These are phyloP conservation scores for Lumnitzera racemosa DNA, from an alignment of 345 rosid species.

Conservation along the genomic window DNA sequence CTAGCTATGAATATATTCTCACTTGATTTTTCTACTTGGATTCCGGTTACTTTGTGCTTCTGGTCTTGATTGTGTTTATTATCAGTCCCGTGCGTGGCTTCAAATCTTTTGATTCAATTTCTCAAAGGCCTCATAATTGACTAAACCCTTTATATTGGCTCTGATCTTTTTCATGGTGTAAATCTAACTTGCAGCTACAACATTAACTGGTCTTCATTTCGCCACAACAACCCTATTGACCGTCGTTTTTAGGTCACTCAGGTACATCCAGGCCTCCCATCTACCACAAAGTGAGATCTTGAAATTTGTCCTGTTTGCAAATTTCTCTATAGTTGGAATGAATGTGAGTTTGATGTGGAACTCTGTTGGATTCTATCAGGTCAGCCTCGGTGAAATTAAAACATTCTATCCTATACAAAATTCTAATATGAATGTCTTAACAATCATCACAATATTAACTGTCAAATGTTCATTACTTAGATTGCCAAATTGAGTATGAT, in stretches of 20 bases:
- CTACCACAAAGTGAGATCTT: constrained; percentile 71
- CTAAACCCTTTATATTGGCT: neutral
- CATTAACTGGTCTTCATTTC: constrained; percentile 96
- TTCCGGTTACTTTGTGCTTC: too few relatives aligned
- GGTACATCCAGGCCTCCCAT: constrained; percentile 77
- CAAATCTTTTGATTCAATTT: too few relatives aligned
- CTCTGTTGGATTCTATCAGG: constrained; percentile 99
- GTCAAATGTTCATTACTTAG: constrained; percentile 31
- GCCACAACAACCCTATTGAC: constrained; percentile 87
- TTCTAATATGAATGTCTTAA: constrained; percentile 3
- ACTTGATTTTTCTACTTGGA: too few relatives aligned
- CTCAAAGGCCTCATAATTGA: neutral
- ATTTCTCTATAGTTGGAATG: constrained; percentile 99
- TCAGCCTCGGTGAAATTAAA: constrained; percentile 12
- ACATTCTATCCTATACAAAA: neutral
- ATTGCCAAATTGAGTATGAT: constrained; percentile 99
- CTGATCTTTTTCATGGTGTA: neutral
- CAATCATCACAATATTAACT: too few relatives aligned
- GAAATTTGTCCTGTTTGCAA: constrained; percentile 84
- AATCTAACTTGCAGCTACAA: constrained; percentile 64
- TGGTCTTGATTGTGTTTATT: too few relatives aligned
- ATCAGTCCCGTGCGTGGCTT: too few relatives aligned
- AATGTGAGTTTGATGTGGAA: constrained; percentile 99
- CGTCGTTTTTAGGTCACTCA: constrained; percentile 63
- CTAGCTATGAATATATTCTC: too few relatives aligned